Evolutionary conservation across 169 alveolate species (phyloP).

Genomic region (Eimeria praecox): DNA sequence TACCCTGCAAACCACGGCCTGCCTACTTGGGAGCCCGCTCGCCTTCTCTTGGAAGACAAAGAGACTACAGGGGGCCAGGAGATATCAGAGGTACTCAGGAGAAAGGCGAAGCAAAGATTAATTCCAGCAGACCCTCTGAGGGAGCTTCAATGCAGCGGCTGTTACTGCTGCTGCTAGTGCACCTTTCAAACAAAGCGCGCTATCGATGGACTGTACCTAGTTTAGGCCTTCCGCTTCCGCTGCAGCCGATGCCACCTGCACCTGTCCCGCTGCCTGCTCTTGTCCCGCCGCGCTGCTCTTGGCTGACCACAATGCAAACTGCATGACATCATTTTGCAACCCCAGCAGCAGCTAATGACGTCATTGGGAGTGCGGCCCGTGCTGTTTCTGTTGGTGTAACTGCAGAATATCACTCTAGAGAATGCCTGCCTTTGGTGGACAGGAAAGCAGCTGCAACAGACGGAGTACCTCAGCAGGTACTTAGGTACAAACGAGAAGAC

Average conservation of each 20-base stretch:
- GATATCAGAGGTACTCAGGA: conserved; percentile 20
- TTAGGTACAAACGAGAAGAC: conserved; percentile 97
- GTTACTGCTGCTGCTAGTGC: background rate
- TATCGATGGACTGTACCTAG: background rate
- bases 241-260: background rate
- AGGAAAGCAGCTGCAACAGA: conserved; percentile 95
- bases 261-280: conserved; percentile 1
- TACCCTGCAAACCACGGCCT: conserved; percentile 97
- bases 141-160: background rate
- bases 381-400: conserved; percentile 31
- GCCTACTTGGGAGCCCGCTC: conserved; percentile 96
- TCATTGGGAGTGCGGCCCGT: background rate
- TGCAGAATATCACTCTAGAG: conserved; percentile 88
- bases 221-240: background rate
- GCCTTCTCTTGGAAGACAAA: conserved; percentile 92
- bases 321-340: background rate
- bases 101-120: background rate
- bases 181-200: background rate
- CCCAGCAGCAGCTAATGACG: background rate
- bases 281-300: no score
- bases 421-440: conserved; percentile 97
- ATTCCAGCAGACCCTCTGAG: background rate
- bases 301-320: background rate
- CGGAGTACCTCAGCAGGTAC: conserved; percentile 90
- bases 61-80: conserved; percentile 87